Evolutionary conservation across 257 asterid species (phyloP), one percentile per base, ranked within the genome.

Genomic region (Nicotiana attenuata): DNA sequence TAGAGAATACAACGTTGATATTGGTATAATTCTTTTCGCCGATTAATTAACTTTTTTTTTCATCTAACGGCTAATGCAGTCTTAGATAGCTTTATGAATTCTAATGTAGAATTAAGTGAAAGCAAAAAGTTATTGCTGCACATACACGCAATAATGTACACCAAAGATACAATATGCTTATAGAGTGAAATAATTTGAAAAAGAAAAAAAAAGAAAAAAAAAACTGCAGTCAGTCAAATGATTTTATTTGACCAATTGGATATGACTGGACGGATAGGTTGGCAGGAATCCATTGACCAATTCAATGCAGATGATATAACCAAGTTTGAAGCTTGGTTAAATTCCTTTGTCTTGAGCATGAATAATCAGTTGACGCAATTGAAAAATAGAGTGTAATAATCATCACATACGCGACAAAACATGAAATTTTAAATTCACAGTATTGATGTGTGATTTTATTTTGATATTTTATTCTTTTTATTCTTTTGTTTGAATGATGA

Each of bases 21-120:
- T 88, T 14, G 91, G 89, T 13, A 19, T 86, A 57, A 59, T 88
- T 19, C 9, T 88, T n/a, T 9, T 88, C 88, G 1, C 91, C 89
- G 3, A 86, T 87, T 0, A 86, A 87, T 19, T 86, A 85, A 81
- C 88, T 22, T 88, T 85, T 82, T 85, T 88, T 38, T n/a, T n/a
- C 87, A 86, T 35, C 91, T 87, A 2, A 81, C 87, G 1, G 63
- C 81, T 83, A 88, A 85, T 10, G 53, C 86, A 3, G 78, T 88
- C 5, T 0, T 76, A 9, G 5, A 24, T 16, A 41, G 76, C 4
- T 63, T 66, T 31, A 14, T 50, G 65, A 60, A 60, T 20, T 29
- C 65, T 35, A 47, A 11, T 47, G 10, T 10, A 47, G 53, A 47
- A 47, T 47, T 47, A 47, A 47, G 3, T 47, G 15, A 45, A 47